A percentile compares a stretch with the other conserved stretches of the same genome.
These are phyloP conservation scores for Hemisphaericaspora subhashii DNA, from an alignment of 1,139 yeast genomes.

Conservation along the genomic window DNA sequence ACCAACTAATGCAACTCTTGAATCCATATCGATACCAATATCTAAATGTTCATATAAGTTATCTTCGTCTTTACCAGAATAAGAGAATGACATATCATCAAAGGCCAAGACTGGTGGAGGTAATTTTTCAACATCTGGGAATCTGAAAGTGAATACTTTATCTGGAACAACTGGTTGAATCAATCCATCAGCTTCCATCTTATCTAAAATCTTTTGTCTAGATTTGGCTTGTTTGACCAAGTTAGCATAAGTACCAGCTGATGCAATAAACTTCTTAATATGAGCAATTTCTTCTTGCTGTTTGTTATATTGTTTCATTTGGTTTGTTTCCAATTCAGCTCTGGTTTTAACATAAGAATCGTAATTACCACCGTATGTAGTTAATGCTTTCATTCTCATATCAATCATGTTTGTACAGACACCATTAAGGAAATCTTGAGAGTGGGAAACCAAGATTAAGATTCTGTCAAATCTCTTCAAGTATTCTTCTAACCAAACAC, in stretches of 20 bases:
- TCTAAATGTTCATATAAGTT: conserved; percentile 87
- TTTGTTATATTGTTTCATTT: conserved; percentile 94
- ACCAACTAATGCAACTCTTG: conserved; percentile 96
- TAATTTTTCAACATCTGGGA: conserved; percentile 93
- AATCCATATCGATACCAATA: conserved; percentile 99
- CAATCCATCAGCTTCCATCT: conserved; percentile 99
- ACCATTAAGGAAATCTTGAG: conserved; percentile 99
- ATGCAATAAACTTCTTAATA: conserved; percentile 97
- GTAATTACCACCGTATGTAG: conserved; percentile 95
- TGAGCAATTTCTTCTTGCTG: conserved; percentile 99
- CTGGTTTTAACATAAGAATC: conserved; percentile 96
- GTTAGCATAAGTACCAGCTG: conserved; percentile 99
- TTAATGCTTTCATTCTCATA: conserved; percentile 78
- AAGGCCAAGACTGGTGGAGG: conserved; percentile 99
- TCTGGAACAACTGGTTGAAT: conserved; percentile 92
- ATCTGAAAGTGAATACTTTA: conserved; percentile 88
- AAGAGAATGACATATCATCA: conserved; percentile 91
- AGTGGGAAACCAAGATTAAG: conserved; percentile 92
- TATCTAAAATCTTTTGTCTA: conserved; percentile 97
- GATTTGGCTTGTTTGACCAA: conserved; percentile 98
- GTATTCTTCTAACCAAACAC: conserved; percentile 99
- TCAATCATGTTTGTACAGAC: conserved; percentile 98
- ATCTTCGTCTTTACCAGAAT: conserved; percentile 84
- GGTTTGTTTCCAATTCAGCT: conserved; percentile 90
- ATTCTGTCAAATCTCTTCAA: conserved; percentile 92